Evolutionary conservation across 768 basidiomycete species (phyloP).

Genomic region (Paxillus ammoniavirescens): DNA sequence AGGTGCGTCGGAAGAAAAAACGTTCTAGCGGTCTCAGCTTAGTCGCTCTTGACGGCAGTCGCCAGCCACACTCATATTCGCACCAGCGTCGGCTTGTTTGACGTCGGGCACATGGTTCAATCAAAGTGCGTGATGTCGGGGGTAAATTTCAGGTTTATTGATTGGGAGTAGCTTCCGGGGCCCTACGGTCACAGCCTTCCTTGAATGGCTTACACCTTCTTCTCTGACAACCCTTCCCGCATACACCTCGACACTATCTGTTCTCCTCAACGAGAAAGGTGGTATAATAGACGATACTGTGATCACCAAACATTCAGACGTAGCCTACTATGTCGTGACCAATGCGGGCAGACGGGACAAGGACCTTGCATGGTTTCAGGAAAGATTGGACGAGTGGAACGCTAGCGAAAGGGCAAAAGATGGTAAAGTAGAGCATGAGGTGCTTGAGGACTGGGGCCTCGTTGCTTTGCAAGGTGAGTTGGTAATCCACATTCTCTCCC

Average conservation of each 20-base stretch:
- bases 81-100: constrained; percentile 81
- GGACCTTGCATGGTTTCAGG: constrained; percentile 76
- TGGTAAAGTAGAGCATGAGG: constrained; percentile 75
- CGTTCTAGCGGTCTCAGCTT: constrained; percentile 3
- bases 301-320: constrained; percentile 77
- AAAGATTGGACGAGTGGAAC: constrained; percentile 79
- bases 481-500: background rate
- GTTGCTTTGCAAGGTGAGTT: constrained; percentile 79
- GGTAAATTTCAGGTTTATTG: background rate
- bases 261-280: constrained; percentile 83
- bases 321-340: constrained; percentile 92
- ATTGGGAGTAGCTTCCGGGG: constrained; percentile 68
- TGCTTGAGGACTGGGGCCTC: constrained; percentile 83
- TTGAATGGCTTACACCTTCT: constrained; percentile 89
- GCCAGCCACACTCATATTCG: constrained; percentile 57
- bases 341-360: constrained; percentile 86
- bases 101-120: constrained; percentile 99
- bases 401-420: constrained; percentile 42
- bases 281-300: constrained; percentile 97
- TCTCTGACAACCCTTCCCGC: constrained; percentile 65
- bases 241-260: constrained; percentile 82
- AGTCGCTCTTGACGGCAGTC: background rate
- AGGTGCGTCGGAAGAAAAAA: constrained; percentile 41
- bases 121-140: constrained; percentile 54
- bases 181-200: constrained; percentile 70